A percentile compares a stretch with the other conserved stretches of the same genome.
phyloP scores from a whole-genome alignment of 345 rosid species.

The Bruguiera parviflora region DNA sequence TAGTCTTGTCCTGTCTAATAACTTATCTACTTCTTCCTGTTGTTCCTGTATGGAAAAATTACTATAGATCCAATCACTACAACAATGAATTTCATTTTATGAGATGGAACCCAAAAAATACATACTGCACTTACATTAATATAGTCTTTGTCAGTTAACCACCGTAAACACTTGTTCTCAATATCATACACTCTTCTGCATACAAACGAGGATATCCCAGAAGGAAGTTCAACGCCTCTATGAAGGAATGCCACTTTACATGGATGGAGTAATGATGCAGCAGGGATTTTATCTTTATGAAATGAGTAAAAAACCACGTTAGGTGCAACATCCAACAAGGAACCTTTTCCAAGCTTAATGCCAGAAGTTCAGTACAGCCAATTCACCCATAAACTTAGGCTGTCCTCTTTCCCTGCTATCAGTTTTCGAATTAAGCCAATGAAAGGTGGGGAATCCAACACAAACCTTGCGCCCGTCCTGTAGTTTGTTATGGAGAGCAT shows the following conservation, averaged over 20 bases:
- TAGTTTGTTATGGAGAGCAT: background rate
- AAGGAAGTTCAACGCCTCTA: constrained; percentile 67
- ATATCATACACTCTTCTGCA: constrained; percentile 87
- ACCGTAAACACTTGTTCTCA: constrained; percentile 67
- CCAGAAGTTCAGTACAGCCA: constrained; percentile 90
- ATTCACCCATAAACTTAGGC: constrained; percentile 59
- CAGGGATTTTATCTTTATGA: constrained; percentile 87
- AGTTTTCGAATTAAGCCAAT: constrained; percentile 72
- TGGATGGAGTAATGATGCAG: constrained; percentile 82
- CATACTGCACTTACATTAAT: constrained; percentile 55
- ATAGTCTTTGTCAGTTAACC: constrained; percentile 90
- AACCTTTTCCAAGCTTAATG: constrained; percentile 78
- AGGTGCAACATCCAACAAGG: constrained; percentile 74
- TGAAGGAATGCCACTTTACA: constrained; percentile 95
- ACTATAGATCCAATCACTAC: constrained; percentile 3
- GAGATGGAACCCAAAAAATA: background rate
- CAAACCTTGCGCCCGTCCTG: constrained; percentile 82
- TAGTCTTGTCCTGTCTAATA: constrained; percentile 54
- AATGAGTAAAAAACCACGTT: constrained; percentile 93
- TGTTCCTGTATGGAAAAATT: constrained; percentile 34
- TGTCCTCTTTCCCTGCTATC: constrained; percentile 45
- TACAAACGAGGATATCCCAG: constrained; percentile 77
- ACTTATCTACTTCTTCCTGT: constrained; percentile 73
- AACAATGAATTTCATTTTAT: background rate
- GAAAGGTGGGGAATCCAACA: constrained; percentile 90